Evolutionary conservation across 345 rosid genomes (phyloP).

Genomic region (Populus tremula): DNA sequence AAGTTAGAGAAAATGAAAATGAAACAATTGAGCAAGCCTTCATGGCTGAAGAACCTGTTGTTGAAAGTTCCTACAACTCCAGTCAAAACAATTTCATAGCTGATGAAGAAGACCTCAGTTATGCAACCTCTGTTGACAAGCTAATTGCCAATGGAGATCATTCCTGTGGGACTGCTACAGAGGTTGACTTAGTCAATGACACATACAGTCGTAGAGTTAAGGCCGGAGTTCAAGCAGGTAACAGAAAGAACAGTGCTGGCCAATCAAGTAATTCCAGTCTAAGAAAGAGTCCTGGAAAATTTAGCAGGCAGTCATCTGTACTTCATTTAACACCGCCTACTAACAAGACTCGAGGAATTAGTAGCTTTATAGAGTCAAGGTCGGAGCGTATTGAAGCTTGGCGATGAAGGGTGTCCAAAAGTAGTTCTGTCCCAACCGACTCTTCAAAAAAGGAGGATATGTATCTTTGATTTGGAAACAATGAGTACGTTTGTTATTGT

Average conservation of each 20-base stretch:
- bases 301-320: slow-evolving; percentile 29
- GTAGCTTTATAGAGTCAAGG: slow-evolving; percentile 61
- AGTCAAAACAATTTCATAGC: slow-evolving; percentile 28
- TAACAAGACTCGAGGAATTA: slow-evolving; percentile 42
- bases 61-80: slow-evolving; percentile 26
- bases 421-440: slow-evolving; percentile 3
- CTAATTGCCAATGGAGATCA: slow-evolving; percentile 15
- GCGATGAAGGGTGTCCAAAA: slow-evolving; percentile 32
- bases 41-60: slow-evolving; percentile 37
- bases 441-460: neutral
- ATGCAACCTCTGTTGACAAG: slow-evolving; percentile 14
- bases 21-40: slow-evolving; percentile 41
- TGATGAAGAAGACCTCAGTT: slow-evolving; percentile 24
- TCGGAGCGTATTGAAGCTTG: slow-evolving; percentile 47
- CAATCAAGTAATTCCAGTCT: slow-evolving; percentile 41
- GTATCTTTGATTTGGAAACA: slow-evolving; percentile 14
- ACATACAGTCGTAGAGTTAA: slow-evolving; percentile 16
- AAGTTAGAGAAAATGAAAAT: slow-evolving; percentile 27
- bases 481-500: slow-evolving; percentile 17
- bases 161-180: slow-evolving; percentile 12
- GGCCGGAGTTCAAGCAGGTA: slow-evolving; percentile 8
- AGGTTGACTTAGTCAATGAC: slow-evolving; percentile 14
- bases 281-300: slow-evolving; percentile 26
- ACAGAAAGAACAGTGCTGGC: slow-evolving; percentile 27
- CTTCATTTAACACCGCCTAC: slow-evolving; percentile 28